Evolutionary conservation across 2,329 filamentous ascomycete species (phyloP).

Genomic region (Graphilbum ipis-grandicollis): DNA sequence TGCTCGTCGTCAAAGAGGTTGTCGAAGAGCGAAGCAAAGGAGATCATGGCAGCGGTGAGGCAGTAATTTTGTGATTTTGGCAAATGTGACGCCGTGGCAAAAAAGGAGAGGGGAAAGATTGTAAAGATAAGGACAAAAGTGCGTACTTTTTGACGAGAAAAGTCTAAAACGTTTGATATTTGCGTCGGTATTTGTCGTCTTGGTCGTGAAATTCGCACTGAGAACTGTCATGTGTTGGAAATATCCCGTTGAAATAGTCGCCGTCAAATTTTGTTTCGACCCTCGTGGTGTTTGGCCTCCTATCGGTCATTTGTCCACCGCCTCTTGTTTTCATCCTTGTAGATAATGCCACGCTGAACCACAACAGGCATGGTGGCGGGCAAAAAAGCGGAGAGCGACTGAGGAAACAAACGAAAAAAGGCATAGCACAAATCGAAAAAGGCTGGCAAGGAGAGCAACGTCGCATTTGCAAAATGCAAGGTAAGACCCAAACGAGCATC

Average conservation of each 20-base stretch:
- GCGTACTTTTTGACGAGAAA: too few relatives aligned
- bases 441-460: background rate
- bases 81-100: too few relatives aligned
- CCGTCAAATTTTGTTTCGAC: background rate
- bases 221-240: too few relatives aligned
- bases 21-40: too few relatives aligned
- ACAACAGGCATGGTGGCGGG: background rate
- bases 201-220: too few relatives aligned
- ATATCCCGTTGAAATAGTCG: background rate
- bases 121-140: too few relatives aligned
- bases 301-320: background rate
- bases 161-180: too few relatives aligned
- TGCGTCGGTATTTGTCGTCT: too few relatives aligned
- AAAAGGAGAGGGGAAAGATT: background rate
- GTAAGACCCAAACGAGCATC: background rate
- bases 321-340: background rate
- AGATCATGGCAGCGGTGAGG: conserved; percentile 5
- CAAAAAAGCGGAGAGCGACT: background rate
- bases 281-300: background rate
- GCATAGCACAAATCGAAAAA: background rate
- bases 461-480: too few relatives aligned
- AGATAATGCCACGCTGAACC: conserved; percentile 1
- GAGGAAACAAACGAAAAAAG: background rate
- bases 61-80: background rate
- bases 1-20: conserved; percentile 13